Evolutionary conservation across 139 green algal genomes (phyloP), one percentile per base, ranked within the genome.

Genomic region (Desmodesmus armatus): DNA sequence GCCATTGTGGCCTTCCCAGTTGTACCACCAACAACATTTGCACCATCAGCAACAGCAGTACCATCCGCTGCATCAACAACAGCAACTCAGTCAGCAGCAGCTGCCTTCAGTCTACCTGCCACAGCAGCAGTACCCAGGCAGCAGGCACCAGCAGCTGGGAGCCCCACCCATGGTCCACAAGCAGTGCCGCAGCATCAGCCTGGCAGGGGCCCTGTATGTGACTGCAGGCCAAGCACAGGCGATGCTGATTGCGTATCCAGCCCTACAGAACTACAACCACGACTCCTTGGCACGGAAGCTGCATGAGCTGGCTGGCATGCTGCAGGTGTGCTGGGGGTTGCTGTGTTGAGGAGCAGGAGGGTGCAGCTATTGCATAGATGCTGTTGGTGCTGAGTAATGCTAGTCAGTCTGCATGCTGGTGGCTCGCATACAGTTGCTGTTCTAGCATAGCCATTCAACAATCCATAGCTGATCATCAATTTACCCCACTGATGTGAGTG

Each of bases 221-320:
- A 5, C 37, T 2, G 35, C 53, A 25, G 17, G 4, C 13, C 53
- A 82, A 29, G 55, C 40, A n/a, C 7, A 21, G 27, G 35, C 25
- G 5, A 82, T 82, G 76, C 40, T 82, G 5, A 2, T n/a, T 1
- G 76, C 71, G 5, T 82, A 55, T 37, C 76, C 76, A 21, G 23
- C 35, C 25, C 35, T 82, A 1, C 21, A 11, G 21, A 65, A 82
- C 76, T 82, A 47, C 35, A 82, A 55, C 55, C 76, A 82, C 40
- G 55, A 4, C 11, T 25, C 15, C 31, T 37, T 82, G 15, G 76
- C 76, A 71, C 55, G 72, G 37, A 82, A 82, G 37, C 25, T 71
- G 0, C 11, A 31, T 1, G 53, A 82, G 37, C 27, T 82, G 53
- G 37, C 76, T 6, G 35, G n/a, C 6, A 15, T 82, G 35, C 76